Conservation (phyloP, 2,329 filamentous ascomycete genomes). For the Fusarium coicis region DNA sequence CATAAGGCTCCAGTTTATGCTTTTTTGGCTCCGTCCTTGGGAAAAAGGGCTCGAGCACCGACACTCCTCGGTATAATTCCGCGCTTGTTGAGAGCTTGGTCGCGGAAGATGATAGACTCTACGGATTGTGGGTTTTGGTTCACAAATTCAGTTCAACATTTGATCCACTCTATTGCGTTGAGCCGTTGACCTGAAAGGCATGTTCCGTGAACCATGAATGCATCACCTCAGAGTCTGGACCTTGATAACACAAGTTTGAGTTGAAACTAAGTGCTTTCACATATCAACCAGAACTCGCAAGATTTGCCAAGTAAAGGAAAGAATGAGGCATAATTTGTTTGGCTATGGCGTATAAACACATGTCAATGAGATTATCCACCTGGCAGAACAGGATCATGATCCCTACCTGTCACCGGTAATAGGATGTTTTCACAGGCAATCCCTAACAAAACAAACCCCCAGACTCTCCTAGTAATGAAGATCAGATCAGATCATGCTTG, state of each 20-base stretch:
- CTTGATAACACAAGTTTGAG: constrained; percentile 18
- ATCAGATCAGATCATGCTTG: constrained; percentile 7
- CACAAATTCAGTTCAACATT: neutral
- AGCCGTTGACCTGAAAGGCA: constrained; percentile 25
- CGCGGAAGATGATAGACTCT: neutral
- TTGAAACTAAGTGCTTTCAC: constrained; percentile 20
- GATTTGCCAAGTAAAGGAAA: neutral
- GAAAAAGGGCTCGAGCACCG: constrained; percentile 7
- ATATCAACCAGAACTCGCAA: neutral
- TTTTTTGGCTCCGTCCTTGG: neutral
- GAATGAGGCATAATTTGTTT: neutral
- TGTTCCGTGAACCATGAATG: constrained; percentile 25
- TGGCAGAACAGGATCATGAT: neutral
- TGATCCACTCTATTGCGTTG: constrained; percentile 29
- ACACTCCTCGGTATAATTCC: constrained; percentile 27
- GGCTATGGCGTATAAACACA: neutral
- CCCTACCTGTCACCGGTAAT: constrained; percentile 9
- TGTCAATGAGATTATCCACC: neutral
- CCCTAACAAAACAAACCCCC: neutral
- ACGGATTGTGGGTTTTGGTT: neutral
- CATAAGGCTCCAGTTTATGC: neutral
- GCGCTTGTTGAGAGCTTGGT: neutral
- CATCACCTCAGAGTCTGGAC: constrained; percentile 19
- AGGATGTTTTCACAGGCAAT: constrained; percentile 19
- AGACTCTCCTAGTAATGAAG: neutral